Percentiles rank a stretch among this genome's conserved stretches.
These are phyloP conservation scores for sunflower (Helianthus annuus) DNA, from an alignment of 129 eudicot species.

Conservation along the genomic window DNA sequence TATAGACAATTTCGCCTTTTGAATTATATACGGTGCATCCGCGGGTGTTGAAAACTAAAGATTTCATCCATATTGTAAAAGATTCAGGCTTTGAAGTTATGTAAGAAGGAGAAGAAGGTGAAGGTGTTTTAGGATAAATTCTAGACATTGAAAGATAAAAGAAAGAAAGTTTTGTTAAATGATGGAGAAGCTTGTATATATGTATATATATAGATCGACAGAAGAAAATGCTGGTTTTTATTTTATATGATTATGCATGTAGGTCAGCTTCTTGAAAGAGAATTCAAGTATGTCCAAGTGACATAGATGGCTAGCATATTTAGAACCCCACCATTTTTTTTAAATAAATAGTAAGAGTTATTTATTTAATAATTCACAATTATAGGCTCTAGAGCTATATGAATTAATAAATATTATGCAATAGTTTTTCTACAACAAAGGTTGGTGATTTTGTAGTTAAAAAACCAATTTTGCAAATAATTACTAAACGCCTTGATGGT, in stretches of 20 bases:
- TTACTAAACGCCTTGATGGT: not conserved
- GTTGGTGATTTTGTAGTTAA: not conserved
- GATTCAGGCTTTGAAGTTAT: constrained; percentile 40
- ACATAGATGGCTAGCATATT: constrained; percentile 23
- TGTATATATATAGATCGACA: constrained; percentile 8
- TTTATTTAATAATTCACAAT: not conserved
- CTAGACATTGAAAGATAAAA: constrained; percentile 49
- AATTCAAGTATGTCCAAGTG: constrained; percentile 31
- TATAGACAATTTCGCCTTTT: constrained; percentile 48
- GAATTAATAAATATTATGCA: not conserved
- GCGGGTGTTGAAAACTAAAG: constrained; percentile 58
- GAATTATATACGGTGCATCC: constrained; percentile 73
- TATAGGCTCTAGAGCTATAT: not conserved
- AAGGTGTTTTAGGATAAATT: constrained; percentile 42
- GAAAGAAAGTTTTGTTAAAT: constrained; percentile 23
- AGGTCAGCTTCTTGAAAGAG: constrained; percentile 36
- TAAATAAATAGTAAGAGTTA: not conserved
- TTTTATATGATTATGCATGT: constrained; percentile 25
- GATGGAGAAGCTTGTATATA: constrained; percentile 18
- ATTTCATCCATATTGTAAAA: constrained; percentile 79
- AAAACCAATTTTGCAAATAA: not conserved
- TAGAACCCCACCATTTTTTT: constrained; percentile 23
- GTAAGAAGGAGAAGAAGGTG: constrained; percentile 26
- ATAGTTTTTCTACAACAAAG: not conserved
- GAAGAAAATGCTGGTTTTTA: not conserved